These are phyloP conservation scores for Biscutella laevigata DNA, from an alignment of 441 rosid genomes.

Conservation along the genomic window DNA sequence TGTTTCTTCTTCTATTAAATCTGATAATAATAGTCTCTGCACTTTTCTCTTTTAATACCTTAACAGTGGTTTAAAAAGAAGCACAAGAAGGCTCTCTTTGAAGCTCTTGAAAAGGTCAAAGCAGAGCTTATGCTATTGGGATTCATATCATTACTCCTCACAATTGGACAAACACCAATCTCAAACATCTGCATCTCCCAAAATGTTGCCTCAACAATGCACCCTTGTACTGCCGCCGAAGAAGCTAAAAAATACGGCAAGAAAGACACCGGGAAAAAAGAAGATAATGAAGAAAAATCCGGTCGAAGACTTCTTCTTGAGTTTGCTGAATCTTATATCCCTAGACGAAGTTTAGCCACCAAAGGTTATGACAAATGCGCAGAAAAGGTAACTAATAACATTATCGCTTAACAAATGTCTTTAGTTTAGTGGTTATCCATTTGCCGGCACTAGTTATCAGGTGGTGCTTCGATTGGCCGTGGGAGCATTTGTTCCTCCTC, in stretches of 20 bases:
- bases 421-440: no score
- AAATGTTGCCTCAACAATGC: constrained; percentile 37
- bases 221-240: constrained; percentile 38
- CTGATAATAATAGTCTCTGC: background rate
- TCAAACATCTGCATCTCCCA: constrained; percentile 51
- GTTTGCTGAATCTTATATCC: constrained; percentile 27
- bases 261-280: constrained; percentile 5
- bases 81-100: constrained; percentile 45
- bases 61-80: constrained; percentile 43
- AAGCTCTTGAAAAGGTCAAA: constrained; percentile 71
- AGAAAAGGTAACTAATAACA: constrained; percentile 32
- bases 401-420: no score
- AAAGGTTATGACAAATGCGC: constrained; percentile 42
- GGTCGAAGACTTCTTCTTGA: constrained; percentile 26
- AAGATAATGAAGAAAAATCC: background rate
- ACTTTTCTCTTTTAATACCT: background rate
- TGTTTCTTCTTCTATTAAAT: no score
- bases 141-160: constrained; percentile 62
- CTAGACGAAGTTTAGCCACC: constrained; percentile 51
- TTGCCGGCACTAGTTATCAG: no score
- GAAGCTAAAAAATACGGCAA: constrained; percentile 5
- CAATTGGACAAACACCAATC: constrained; percentile 43
- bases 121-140: constrained; percentile 75
- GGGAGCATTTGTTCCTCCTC: no score
- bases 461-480: no score